Base-by-base conservation (phyloP, 179 eudicot species). In the Beta macrorhiza region DNA sequence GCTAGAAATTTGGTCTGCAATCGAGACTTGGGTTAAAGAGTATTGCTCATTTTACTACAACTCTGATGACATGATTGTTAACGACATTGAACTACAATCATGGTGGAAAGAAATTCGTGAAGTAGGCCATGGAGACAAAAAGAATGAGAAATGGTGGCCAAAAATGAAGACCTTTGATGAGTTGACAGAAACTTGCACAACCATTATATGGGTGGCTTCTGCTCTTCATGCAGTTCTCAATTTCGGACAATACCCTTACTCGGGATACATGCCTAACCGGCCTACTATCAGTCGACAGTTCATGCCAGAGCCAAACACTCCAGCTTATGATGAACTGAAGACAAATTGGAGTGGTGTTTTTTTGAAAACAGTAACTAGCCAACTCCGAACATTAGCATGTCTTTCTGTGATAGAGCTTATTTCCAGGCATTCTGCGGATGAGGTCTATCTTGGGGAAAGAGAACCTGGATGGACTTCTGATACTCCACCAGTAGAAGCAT, bases 171-270 rank as follows among this genome's bases (percentile, higher is more conserved):
- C 91, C 12, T 19, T 86, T 0, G 55, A 85, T 29, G 94, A 89
- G 45, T 80, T 93, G 0, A 86, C 80, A 3, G 82, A 91, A 67
- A 75, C 89, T 12, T 91, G 93, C 83, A 90, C 92, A 17, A 93
- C 84, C 55, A 90, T 93, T 64, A 92, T 93, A 86, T 95, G 98
- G 98, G 78, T 89, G 6, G 92, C 92, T 8, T 95, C 98, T 5
- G 97, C 98, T n/a, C 93, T 92, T 7, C 97, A 93, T 80, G 92
- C 97, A 19, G 91, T 93, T 0, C 86, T 90, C 55, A 93, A 93
- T 77, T 93, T 91, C 51, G 97, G 97, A 53, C 96, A 92, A 68
- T 95, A 92, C 85, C 91, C 97, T 58, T 93, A 92, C 45, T 94
- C 86, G 53, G 98, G 98, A 1, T 91, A 87, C 80, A 79, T 85